Evolutionary conservation across 2,329 filamentous ascomycete species (phyloP), one percentile per base, ranked within the genome.

Genomic region (Xylariales sp.): DNA sequence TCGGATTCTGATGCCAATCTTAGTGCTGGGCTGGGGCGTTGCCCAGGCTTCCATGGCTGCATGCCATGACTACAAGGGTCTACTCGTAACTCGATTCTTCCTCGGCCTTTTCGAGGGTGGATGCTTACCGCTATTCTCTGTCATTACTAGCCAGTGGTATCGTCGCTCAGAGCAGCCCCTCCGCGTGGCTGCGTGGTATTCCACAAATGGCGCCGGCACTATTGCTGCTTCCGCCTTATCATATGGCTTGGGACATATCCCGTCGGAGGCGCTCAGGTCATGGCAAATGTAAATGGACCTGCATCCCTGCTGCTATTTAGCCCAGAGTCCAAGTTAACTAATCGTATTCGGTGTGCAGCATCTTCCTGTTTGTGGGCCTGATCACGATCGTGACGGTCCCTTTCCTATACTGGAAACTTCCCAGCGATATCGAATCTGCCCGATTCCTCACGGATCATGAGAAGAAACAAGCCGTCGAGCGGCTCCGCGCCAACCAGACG

Each of bases 401-500:
- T 0, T 46, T 83, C 10, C 62, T 81, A 1, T 84, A 78, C 57
- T 76, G 66, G 63, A 66, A 66, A 31, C 66, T 85, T 2, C 76
- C 81, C 53, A 73, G 74, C 51, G 76, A 81, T 45, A 70, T 82
- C 14, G 54, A 67, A 0, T 71, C 72, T 0, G 72, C 72, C 0
- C 63, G 70, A 2, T 77, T 75, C 45, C 52, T 91, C 15, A 81
- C 68, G 10, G 72, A 81, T 29, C 67, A 77, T 27, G 85, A 91
- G 44, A 76, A 77, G 11, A 55, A 77, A 0, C 67, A 86, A 25
- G 83, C 81, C 0, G 63, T 88, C 21, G 85, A 86, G 44, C 72
- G 85, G 1, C 76, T 89, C 5, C 69, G 83, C 0, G 67, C 77
- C 15, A 89, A 90, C 50, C 77, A 86, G 52, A 85, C 85, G 33